Base-by-base conservation (phyloP, 352 stramenopile genomes). In the Phytophthora crassamura region DNA sequence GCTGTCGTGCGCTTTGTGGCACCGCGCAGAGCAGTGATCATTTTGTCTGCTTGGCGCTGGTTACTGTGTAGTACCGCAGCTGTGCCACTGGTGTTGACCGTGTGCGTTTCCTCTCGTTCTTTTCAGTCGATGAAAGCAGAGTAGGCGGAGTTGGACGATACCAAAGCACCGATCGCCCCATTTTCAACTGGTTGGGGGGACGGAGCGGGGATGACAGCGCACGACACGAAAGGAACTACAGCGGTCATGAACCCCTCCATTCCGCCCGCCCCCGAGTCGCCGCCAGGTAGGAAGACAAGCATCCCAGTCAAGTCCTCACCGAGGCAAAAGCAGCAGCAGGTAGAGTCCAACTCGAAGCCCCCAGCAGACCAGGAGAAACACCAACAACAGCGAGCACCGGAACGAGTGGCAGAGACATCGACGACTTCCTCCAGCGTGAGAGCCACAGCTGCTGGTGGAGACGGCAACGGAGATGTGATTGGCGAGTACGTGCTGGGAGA, bases 401-500 rank as follows among this genome's bases (percentile, higher is more conserved):
- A 75, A 52, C 15, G 47, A 55, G 67, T 71, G 10, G n/a, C 53
- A 40, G 34, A 59, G 18, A 33, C 54, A 6, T 22, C 56, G 15
- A 20, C 22, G 16, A 25, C 53, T 32, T 33, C 35, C 10, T 51
- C 50, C 36, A 41, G 36, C 22, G 50, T 33, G 12, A 53, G 48
- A 11, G 7, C 45, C 32, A 25, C 33, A 28, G 35, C 39, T 6
- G 55, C 25, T 51, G 51, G 6, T 36, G 56, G 51, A 54, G 65
- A 74, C 36, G 52, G 25, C 11, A 72, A 56, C 10, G 77, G 78
- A 8, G 75, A 90, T 33, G 64, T 85, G 16, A 65, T 97, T 6
- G 93, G 92, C n/a, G 77, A 97, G 43, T 98, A 97, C 62, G 75
- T 95, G 2, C 64, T 98, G 2, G 90, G 93, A 15, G 92, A 97